These are phyloP conservation scores for Arachis stenosperma DNA, from an alignment of 306 rosid species.

Conservation along the genomic window DNA sequence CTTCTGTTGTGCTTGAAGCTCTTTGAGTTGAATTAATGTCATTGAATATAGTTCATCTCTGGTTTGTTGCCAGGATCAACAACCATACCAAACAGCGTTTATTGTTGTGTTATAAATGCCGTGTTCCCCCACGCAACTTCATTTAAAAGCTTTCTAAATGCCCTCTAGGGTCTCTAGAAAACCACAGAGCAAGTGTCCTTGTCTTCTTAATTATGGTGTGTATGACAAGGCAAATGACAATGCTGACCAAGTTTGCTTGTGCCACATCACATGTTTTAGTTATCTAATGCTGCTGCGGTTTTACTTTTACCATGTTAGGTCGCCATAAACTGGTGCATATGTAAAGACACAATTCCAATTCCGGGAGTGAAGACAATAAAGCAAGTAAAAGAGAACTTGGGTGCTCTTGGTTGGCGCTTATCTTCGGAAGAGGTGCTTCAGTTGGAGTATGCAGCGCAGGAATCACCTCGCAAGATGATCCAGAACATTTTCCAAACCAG, in stretches of 20 bases:
- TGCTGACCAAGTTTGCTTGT: slow-evolving; percentile 17
- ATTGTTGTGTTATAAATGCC: slow-evolving; percentile 6
- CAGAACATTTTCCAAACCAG: slow-evolving; percentile 92
- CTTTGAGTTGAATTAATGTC: too few species aligned
- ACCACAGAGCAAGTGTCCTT: slow-evolving; percentile 34
- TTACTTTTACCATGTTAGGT: slow-evolving; percentile 54
- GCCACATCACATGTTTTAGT: neutral
- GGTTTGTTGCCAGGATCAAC: slow-evolving; percentile 26
- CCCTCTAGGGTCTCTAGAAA: neutral
- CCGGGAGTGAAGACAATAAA: slow-evolving; percentile 87
- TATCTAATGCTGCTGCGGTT: slow-evolving; percentile 23
- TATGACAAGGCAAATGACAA: slow-evolving; percentile 9
- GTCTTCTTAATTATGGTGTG: neutral
- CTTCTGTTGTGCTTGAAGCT: too few species aligned
- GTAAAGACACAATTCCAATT: slow-evolving; percentile 84
- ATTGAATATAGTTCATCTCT: too few species aligned
- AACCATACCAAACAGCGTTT: slow-evolving; percentile 19
- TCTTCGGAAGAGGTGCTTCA: slow-evolving; percentile 62
- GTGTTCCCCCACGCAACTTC: slow-evolving; percentile 23
- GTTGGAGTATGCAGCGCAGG: slow-evolving; percentile 67
- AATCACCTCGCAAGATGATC: slow-evolving; percentile 80
- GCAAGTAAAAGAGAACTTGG: slow-evolving; percentile 85
- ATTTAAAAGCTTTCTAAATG: slow-evolving; percentile 19
- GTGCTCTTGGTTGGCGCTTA: slow-evolving; percentile 89
- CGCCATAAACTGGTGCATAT: slow-evolving; percentile 93